Base-by-base conservation (phyloP, 371 early-diverging fungal species). In the Choanephora cucurbitarum region DNA sequence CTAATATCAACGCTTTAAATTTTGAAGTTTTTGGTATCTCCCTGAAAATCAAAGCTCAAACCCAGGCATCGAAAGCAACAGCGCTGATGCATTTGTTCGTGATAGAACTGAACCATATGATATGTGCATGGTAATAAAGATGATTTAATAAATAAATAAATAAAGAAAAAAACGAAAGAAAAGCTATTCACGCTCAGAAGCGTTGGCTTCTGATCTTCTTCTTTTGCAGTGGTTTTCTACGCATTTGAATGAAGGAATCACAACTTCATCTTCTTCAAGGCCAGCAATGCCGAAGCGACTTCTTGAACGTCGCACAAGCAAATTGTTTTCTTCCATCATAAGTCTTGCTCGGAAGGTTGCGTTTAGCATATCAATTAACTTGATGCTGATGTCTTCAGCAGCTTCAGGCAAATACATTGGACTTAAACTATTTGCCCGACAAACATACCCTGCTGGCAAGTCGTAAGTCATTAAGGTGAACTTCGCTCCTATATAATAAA, bases 391-490 rank as follows among this genome's bases (percentile, higher is more conserved):
- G 47, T 56, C 57, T 31, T 62, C 62, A 40, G 62, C 44, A 48
- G 56, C 62, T 57, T 57, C 57, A 14, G 57, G 49, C 21, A 57
- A 62, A 0, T 62, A 47, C 11, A 52, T 6, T 46, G 55, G 51
- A 21, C 28, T 62, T 52, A 15, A 52, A n/a, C 43, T 56, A n/a
- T 52, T 48, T n/a, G 48, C 56, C 15, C 57, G 51, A 31, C 62
- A 62, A 19, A 62, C 57, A 57, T 56, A 52, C n/a, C 53, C 53
- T 9, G 52, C 62, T 22, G 62, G 53, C 18, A 49, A 56, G 44
- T 62, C 53, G 33, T 52, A 62, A 55, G 24, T 0, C 40, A 52
- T 42, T 0, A 61, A 50, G 15, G 61, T 61, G 33, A 62, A 56
- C 43, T 56, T 62, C 9, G 62, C 55, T 8, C 46, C 62, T 62